A percentile compares a stretch with the other conserved stretches of the same genome.
These are phyloP conservation scores for Aspergillus neoniger DNA, from an alignment of 2,329 filamentous ascomycete species.

Conservation along the genomic window DNA sequence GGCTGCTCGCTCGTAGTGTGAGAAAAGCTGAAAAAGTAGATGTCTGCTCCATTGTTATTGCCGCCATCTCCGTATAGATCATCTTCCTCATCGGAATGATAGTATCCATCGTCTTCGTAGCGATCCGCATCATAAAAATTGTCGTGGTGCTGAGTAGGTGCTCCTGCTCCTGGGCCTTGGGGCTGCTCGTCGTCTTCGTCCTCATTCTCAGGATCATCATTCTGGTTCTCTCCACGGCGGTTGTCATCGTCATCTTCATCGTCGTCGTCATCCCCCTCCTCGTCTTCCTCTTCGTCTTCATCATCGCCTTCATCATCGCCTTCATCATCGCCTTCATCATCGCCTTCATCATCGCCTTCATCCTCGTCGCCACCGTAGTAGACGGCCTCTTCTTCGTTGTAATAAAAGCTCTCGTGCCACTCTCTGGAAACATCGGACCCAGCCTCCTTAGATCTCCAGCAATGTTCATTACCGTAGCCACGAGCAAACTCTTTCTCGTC, in stretches of 20 bases:
- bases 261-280: not conserved
- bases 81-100: not conserved
- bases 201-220: too few relatives aligned
- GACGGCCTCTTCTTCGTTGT: conserved; percentile 4
- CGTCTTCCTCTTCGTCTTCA: not conserved
- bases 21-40: too few relatives aligned
- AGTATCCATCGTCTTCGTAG: not conserved
- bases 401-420: not conserved
- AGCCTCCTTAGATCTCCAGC: not conserved
- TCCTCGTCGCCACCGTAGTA: not conserved
- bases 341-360: conserved; percentile 1
- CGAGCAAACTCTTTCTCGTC: not conserved
- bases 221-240: too few relatives aligned
- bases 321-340: not conserved
- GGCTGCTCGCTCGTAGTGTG: too few relatives aligned
- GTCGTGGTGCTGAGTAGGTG: too few relatives aligned
- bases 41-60: not conserved
- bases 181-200: too few relatives aligned
- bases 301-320: not conserved
- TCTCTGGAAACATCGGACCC: not conserved
- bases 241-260: not conserved
- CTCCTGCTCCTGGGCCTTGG: too few relatives aligned
- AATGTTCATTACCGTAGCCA: not conserved
- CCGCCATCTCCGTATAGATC: not conserved
- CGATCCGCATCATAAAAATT: too few relatives aligned